These are phyloP conservation scores for Arthrobotrys conoides DNA, from an alignment of 2,329 filamentous ascomycete genomes.

Conservation along the genomic window DNA sequence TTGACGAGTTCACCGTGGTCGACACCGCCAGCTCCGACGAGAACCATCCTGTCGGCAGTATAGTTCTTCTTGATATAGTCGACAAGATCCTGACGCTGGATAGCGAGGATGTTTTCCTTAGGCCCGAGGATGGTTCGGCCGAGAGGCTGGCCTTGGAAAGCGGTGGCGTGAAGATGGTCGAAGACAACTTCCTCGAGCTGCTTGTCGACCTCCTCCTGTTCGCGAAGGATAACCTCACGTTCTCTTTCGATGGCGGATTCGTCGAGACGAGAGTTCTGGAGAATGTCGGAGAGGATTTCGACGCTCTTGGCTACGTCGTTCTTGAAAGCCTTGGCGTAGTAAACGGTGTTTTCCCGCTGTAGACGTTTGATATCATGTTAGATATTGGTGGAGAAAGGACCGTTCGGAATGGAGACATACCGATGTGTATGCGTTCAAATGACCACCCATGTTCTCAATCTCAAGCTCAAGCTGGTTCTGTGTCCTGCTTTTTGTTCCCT, in stretches of 20 bases:
- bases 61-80: constrained; percentile 99
- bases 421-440: constrained; percentile 99
- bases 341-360: constrained; percentile 98
- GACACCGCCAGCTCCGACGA: constrained; percentile 93
- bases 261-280: constrained; percentile 99
- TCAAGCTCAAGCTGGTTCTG: constrained; percentile 99
- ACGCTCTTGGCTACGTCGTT: constrained; percentile 95
- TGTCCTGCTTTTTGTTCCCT: constrained; percentile 93
- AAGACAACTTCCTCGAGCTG: constrained; percentile 99
- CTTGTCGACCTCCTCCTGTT: constrained; percentile 99
- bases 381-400: constrained; percentile 58
- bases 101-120: constrained; percentile 97
- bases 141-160: constrained; percentile 94
- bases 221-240: constrained; percentile 97
- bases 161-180: constrained; percentile 97
- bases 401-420: constrained; percentile 72
- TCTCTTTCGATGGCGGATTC: constrained; percentile 92
- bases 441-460: constrained; percentile 99
- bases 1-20: constrained; percentile 94
- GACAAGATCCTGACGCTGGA: constrained; percentile 88
- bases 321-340: constrained; percentile 99
- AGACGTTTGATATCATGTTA: constrained; percentile 64
- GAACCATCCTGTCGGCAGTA: constrained; percentile 98
- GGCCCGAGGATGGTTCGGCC: constrained; percentile 98
- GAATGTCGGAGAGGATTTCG: constrained; percentile 98